phyloP scores from a whole-genome alignment of 345 rosid genomes.

The Citrus medica region DNA sequence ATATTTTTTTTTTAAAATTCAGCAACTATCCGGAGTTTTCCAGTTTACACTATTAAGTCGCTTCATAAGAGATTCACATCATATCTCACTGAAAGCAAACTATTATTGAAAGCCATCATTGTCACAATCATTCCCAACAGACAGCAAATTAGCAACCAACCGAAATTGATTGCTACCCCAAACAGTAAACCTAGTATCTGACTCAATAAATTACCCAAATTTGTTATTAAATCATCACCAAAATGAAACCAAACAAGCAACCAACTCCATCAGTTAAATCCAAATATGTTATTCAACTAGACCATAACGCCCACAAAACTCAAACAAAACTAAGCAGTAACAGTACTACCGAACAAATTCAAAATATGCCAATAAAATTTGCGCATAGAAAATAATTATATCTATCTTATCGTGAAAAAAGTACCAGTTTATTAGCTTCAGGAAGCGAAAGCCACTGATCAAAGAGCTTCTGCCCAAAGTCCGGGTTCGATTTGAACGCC shows the following conservation, averaged over 20 bases:
- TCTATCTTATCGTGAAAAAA: neutral
- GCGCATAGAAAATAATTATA: neutral
- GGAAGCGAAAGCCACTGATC: conserved; percentile 96
- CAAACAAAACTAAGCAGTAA: neutral
- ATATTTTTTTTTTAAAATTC: neutral
- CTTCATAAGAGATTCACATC: neutral
- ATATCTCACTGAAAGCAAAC: neutral
- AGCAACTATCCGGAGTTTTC: neutral
- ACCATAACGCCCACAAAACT: neutral
- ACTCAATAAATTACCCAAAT: neutral
- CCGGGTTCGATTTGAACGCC: conserved; percentile 69
- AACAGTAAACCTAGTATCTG: neutral
- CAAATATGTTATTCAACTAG: neutral
- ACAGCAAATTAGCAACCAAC: neutral
- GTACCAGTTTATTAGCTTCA: conserved; percentile 76
- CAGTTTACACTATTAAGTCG: neutral
- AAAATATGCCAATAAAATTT: neutral
- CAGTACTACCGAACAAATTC: neutral
- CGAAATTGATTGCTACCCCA: neutral
- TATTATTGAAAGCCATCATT: neutral
- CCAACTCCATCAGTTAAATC: neutral
- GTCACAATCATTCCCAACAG: neutral
- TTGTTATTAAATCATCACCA: neutral
- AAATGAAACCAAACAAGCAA: neutral
- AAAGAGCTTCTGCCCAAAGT: conserved; percentile 70